A percentile compares a stretch with the other conserved stretches of the same genome.
These are phyloP conservation scores for Areca catechu DNA, from an alignment of 176 grass and related monocot species.

Conservation along the genomic window DNA sequence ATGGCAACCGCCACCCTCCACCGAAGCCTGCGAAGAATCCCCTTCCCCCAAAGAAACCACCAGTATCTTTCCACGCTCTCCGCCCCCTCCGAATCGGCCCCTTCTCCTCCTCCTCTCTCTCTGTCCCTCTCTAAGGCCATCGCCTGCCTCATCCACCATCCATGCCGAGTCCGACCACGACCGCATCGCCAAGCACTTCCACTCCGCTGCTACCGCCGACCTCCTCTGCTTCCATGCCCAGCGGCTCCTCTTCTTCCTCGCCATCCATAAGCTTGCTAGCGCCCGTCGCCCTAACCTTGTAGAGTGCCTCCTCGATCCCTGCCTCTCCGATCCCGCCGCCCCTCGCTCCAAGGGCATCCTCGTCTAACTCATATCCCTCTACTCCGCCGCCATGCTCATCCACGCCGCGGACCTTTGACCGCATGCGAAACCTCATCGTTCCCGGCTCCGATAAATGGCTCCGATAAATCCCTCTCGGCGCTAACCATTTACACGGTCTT, in stretches of 20 bases:
- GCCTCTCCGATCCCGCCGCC: constrained; percentile 42
- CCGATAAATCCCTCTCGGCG: constrained; percentile 58
- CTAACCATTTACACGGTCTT: too few species aligned
- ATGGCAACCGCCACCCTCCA: not conserved
- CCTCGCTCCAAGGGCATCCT: constrained; percentile 65
- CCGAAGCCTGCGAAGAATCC: too few species aligned
- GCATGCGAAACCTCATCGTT: constrained; percentile 23
- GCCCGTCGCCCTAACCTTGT: constrained; percentile 63
- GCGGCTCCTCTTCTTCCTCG: constrained; percentile 56
- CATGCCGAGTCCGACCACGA: constrained; percentile 44
- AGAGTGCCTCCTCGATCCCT: constrained; percentile 36
- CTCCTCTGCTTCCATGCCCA: constrained; percentile 43
- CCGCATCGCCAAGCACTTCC: constrained; percentile 54
- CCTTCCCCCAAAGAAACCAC: not conserved
- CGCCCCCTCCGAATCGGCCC: not conserved
- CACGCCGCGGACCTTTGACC: constrained; percentile 25
- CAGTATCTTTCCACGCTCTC: not conserved
- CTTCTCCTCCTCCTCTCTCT: not conserved
- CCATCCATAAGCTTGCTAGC: constrained; percentile 40
- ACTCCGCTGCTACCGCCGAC: constrained; percentile 15
- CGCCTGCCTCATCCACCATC: constrained; percentile 45
- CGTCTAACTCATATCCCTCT: constrained; percentile 54
- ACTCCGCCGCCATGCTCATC: constrained; percentile 33
- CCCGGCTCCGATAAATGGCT: constrained; percentile 49
- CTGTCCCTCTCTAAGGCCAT: constrained; percentile 16